Evolutionary conservation across 352 stramenopile species (phyloP).

Genomic region (Plasmopara viticola): DNA sequence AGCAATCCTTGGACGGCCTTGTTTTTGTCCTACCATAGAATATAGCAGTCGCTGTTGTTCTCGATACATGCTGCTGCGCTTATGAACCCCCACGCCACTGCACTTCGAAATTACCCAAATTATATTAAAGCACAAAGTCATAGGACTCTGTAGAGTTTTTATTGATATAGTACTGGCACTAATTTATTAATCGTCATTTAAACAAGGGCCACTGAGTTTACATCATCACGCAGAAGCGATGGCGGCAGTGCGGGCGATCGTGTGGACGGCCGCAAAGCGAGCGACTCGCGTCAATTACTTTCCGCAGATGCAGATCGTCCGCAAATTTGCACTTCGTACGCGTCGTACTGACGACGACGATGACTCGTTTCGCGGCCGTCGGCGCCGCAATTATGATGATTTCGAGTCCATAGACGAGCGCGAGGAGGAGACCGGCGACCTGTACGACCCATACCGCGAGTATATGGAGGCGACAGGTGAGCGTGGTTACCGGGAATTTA

Average conservation of each 20-base stretch:
- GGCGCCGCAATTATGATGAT: constrained; percentile 17
- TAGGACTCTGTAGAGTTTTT: too few species aligned
- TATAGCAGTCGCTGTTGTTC: too few species aligned
- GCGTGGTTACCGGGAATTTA: constrained; percentile 74
- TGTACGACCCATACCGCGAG: constrained; percentile 80
- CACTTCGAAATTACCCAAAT: too few species aligned
- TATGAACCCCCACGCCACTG: too few species aligned
- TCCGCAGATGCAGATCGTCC: constrained; percentile 13
- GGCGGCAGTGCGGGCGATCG: constrained; percentile 30
- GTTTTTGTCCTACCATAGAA: too few species aligned
- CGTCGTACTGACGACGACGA: constrained; percentile 18
- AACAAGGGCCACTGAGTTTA: constrained; percentile 20
- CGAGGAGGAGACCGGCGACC: constrained; percentile 25
- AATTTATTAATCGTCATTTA: neutral
- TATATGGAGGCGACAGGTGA: constrained; percentile 71
- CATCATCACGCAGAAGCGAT: constrained; percentile 12
- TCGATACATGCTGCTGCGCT: too few species aligned
- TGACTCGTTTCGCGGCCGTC: constrained; percentile 21
- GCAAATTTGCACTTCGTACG: constrained; percentile 16
- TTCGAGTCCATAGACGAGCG: constrained; percentile 9
- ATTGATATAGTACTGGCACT: too few species aligned
- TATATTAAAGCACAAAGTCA: too few species aligned
- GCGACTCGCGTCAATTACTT: constrained; percentile 11
- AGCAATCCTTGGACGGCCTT: too few species aligned
- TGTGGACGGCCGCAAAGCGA: constrained; percentile 38